Percentiles rank a stretch among this genome's conserved stretches.
Evolutionary conservation across 1,284 basidiomycete species (phyloP).

Genomic region (Cerioporus squamosus): DNA sequence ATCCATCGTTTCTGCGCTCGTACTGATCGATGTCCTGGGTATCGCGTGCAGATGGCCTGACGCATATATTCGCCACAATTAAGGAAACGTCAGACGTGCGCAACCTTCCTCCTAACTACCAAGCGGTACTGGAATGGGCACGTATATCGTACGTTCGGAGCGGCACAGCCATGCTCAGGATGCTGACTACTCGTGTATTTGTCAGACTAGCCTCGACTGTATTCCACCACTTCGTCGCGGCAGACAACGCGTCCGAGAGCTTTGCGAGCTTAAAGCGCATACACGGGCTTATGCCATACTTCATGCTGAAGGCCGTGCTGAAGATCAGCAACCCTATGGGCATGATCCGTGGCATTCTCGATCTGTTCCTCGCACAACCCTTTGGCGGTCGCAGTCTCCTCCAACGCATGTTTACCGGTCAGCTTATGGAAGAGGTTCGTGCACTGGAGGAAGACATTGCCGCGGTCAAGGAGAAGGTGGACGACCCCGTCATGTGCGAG

Average conservation of each 20-base stretch:
- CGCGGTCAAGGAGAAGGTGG: conserved; percentile 86
- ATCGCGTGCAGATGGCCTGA: conserved; percentile 73
- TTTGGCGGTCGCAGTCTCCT: conserved; percentile 93
- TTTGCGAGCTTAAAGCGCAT: conserved; percentile 90
- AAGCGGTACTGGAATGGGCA: conserved; percentile 94
- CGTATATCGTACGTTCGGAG: conserved; percentile 79
- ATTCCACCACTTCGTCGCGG: conserved; percentile 93
- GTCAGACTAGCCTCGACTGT: conserved; percentile 89
- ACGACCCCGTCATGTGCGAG: conserved; percentile 86
- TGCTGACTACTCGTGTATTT: background rate
- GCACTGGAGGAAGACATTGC: conserved; percentile 86
- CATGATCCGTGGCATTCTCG: conserved; percentile 93
- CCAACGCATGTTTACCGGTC: conserved; percentile 95
- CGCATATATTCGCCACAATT: conserved; percentile 86
- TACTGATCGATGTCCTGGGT: background rate
- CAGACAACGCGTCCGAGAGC: conserved; percentile 91
- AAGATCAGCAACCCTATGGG: conserved; percentile 95
- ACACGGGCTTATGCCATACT: conserved; percentile 98
- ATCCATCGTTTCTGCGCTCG: background rate
- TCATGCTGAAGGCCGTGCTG: conserved; percentile 91
- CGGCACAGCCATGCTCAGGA: too few relatives aligned
- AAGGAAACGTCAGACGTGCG: conserved; percentile 80
- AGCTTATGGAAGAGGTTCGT: conserved; percentile 87
- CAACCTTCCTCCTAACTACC: conserved; percentile 85
- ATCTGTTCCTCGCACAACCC: conserved; percentile 97